Conservation (phyloP, 73 alveolate species). For the Tetrahymena borealis region DNA sequence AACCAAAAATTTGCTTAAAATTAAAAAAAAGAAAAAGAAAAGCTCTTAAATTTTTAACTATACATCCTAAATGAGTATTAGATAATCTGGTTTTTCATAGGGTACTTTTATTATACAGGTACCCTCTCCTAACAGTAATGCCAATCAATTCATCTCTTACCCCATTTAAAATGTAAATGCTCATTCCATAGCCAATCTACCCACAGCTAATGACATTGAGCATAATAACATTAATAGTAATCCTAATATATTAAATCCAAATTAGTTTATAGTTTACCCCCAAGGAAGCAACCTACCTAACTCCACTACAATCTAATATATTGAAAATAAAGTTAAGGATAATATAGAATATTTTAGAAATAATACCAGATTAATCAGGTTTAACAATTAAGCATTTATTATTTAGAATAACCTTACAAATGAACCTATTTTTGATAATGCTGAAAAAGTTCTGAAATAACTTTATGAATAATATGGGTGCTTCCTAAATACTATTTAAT, state of each 20-base stretch:
- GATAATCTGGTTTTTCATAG: too few species aligned
- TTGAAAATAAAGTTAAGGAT: not conserved
- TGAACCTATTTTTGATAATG: not conserved
- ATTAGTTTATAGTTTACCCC: not conserved
- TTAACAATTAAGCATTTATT: not conserved
- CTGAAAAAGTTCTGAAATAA: not conserved
- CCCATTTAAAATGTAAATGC: too few species aligned
- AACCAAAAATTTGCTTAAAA: too few species aligned
- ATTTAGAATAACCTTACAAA: not conserved
- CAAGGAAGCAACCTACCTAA: not conserved
- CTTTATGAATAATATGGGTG: too few species aligned
- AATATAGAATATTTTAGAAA: not conserved
- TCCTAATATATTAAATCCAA: not conserved
- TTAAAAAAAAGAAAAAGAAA: too few species aligned
- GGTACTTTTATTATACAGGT: too few species aligned
- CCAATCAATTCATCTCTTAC: too few species aligned
- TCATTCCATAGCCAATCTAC: not conserved
- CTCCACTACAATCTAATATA: not conserved
- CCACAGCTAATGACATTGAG: not conserved
- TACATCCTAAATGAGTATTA: too few species aligned
- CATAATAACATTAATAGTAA: not conserved
- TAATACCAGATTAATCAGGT: not conserved
- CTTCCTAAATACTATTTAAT: too few species aligned
- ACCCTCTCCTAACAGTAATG: too few species aligned
- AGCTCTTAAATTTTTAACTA: too few species aligned